Evolutionary conservation across 2,329 filamentous ascomycete species (phyloP).

Genomic region (Teratosphaeria nubilosa): DNA sequence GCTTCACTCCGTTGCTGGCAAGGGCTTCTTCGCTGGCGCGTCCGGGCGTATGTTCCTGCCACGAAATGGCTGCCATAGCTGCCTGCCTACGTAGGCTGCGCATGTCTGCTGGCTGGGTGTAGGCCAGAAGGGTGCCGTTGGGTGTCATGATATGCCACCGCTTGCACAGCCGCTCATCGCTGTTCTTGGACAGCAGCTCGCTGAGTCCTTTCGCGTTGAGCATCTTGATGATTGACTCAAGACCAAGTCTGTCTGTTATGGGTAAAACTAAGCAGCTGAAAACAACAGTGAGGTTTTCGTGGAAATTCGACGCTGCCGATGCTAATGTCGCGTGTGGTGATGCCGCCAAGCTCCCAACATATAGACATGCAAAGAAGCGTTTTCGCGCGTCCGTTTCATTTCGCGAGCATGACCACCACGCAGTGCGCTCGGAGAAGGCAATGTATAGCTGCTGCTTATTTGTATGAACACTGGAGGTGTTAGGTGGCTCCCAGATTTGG

Average conservation of each 20-base stretch:
- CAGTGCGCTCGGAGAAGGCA: background rate
- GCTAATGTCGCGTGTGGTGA: background rate
- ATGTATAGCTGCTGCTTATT: background rate
- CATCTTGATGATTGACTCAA: constrained; percentile 21
- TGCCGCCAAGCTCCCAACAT: background rate
- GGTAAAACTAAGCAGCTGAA: background rate
- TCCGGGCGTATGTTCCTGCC: constrained; percentile 34
- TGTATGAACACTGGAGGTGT: background rate
- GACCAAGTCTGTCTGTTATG: background rate
- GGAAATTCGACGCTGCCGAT: background rate
- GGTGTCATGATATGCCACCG: constrained; percentile 41
- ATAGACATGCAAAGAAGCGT: background rate
- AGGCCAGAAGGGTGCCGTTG: constrained; percentile 41
- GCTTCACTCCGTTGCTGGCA: constrained; percentile 4
- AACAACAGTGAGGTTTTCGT: background rate
- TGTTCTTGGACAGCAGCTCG: constrained; percentile 34
- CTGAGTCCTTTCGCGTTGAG: constrained; percentile 34
- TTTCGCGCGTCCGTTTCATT: background rate
- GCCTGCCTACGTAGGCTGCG: constrained; percentile 40
- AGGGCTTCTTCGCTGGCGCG: constrained; percentile 7
- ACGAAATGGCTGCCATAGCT: constrained; percentile 38
- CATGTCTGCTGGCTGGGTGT: constrained; percentile 39
- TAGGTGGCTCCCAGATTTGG: background rate
- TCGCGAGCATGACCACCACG: background rate
- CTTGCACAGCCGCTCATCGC: constrained; percentile 32